Conservation (phyloP, 371 early-diverging fungal genomes). For the Mortierella sp. region DNA sequence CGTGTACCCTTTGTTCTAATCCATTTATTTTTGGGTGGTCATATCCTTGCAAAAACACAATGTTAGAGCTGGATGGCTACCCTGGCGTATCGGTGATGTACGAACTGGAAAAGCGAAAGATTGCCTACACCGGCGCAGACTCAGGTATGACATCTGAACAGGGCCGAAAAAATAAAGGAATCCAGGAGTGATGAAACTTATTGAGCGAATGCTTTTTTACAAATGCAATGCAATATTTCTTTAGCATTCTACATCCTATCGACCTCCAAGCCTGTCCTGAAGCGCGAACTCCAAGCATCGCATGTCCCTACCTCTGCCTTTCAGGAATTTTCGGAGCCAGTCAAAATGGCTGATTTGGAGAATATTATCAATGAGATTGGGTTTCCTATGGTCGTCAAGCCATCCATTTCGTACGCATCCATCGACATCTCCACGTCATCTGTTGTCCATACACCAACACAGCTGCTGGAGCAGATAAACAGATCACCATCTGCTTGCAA, state of each 20-base stretch:
- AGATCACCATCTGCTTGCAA: conserved; percentile 5
- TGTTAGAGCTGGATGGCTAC: conserved; percentile 42
- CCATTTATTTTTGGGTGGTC: not conserved
- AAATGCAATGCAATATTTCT: not conserved
- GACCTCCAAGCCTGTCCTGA: conserved; percentile 43
- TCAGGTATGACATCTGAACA: conserved; percentile 17
- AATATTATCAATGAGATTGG: conserved; percentile 39
- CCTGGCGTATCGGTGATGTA: conserved; percentile 35
- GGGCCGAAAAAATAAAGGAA: too few relatives aligned
- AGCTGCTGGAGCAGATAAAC: conserved; percentile 48
- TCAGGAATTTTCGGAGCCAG: conserved; percentile 25
- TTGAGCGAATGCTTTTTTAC: too few relatives aligned
- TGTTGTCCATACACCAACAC: conserved; percentile 47
- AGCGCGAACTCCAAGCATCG: conserved; percentile 37
- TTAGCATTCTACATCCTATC: conserved; percentile 42
- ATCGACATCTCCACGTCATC: conserved; percentile 58
- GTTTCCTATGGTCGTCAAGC: conserved; percentile 63
- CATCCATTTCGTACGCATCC: conserved; percentile 63
- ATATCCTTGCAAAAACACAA: not conserved
- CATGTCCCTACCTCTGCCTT: conserved; percentile 41
- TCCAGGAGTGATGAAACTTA: too few relatives aligned
- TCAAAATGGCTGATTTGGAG: conserved; percentile 26
- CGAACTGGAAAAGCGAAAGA: conserved; percentile 17
- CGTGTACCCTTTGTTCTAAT: too few relatives aligned
- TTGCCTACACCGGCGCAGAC: conserved; percentile 37